These are phyloP conservation scores for Euphorbia pulcherrima DNA, from an alignment of 345 rosid genomes.

Conservation along the genomic window DNA sequence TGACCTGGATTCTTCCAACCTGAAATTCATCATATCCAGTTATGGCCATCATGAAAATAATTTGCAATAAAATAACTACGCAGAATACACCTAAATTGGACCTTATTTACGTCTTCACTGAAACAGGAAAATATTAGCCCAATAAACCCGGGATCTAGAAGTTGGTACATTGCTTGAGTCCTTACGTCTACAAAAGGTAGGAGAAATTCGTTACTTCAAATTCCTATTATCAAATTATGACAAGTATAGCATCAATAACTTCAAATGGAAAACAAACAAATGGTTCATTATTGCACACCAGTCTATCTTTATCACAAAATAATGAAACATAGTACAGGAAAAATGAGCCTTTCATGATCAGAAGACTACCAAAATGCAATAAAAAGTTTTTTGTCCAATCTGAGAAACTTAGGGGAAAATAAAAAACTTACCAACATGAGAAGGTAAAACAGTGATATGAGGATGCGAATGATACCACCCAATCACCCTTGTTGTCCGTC, in stretches of 20 bases:
- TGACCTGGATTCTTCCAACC: slow-evolving; percentile 97
- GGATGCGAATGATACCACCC: slow-evolving; percentile 99
- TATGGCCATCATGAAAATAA: slow-evolving; percentile 13
- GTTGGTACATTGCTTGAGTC: slow-evolving; percentile 98
- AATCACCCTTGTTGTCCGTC: slow-evolving; percentile 85
- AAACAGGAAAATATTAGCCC: slow-evolving; percentile 95
- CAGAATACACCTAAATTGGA: slow-evolving; percentile 23
- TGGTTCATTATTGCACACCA: neutral
- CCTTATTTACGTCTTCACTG: slow-evolving; percentile 88
- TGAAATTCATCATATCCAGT: slow-evolving; percentile 26
- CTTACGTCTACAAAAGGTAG: slow-evolving; percentile 75
- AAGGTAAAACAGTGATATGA: slow-evolving; percentile 95
- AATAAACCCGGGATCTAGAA: slow-evolving; percentile 90
- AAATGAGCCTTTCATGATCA: neutral
- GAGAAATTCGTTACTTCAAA: slow-evolving; percentile 11
- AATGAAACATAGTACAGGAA: neutral
- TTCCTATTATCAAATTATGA: slow-evolving; percentile 15
- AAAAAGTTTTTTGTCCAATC: neutral
- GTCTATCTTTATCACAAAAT: neutral
- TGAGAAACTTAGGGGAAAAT: neutral
- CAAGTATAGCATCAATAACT: neutral
- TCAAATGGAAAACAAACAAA: neutral
- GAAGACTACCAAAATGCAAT: neutral
- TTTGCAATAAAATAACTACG: slow-evolving; percentile 4
- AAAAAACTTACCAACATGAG: slow-evolving; percentile 74